Conservation (phyloP, 257 asterid genomes). For the Salvia miltiorrhiza region DNA sequence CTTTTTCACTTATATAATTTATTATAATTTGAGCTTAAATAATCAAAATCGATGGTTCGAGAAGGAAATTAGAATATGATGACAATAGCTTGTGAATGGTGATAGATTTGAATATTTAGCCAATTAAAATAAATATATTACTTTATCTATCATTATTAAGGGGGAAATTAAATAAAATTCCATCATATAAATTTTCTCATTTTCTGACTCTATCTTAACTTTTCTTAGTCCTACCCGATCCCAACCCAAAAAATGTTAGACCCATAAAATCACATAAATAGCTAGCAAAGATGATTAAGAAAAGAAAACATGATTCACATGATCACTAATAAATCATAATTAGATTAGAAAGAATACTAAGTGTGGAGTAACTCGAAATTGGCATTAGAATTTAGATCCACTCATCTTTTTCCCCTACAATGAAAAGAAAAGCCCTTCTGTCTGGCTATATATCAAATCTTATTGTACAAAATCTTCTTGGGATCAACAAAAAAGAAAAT, state of each 20-base stretch:
- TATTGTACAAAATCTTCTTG: slow-evolving; percentile 36
- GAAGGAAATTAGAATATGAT: no score
- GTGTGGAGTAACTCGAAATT: background rate
- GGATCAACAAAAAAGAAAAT: slow-evolving; percentile 44
- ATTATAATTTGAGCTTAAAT: no score
- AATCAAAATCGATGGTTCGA: no score
- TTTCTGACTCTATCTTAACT: no score
- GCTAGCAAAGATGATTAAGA: background rate
- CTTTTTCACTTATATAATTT: no score
- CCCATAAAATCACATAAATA: background rate
- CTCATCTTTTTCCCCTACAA: background rate
- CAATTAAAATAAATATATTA: no score
- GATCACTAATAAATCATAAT: background rate
- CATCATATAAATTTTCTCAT: no score
- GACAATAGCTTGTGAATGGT: no score
- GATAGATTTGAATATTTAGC: no score
- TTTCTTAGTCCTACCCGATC: background rate
- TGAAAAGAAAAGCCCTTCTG: slow-evolving; percentile 22
- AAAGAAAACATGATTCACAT: slow-evolving; percentile 19
- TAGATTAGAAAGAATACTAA: background rate
- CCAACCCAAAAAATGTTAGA: background rate
- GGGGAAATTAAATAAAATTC: no score
- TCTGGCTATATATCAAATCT: slow-evolving; percentile 15
- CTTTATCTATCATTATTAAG: no score
- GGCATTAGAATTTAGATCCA: background rate